phyloP scores from a whole-genome alignment of 2,329 filamentous ascomycete species.

The Pseudogymnoascus sp. region DNA sequence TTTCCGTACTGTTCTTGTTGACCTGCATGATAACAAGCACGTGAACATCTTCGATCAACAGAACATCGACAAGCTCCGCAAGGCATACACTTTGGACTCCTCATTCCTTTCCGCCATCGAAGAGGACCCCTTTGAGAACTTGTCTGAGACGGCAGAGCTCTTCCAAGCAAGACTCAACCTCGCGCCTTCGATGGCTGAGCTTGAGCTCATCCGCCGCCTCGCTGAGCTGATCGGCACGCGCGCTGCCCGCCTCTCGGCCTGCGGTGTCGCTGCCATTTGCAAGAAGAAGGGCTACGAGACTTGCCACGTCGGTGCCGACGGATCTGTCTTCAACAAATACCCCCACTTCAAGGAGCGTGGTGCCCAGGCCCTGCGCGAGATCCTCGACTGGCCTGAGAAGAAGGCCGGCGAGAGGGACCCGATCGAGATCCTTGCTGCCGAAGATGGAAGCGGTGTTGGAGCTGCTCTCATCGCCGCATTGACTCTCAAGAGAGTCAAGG shows the following conservation, averaged over 20 bases:
- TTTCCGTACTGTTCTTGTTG: conserved; percentile 79
- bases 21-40: conserved; percentile 72
- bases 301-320: conserved; percentile 93
- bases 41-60: conserved; percentile 75
- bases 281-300: conserved; percentile 86
- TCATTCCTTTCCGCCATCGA: conserved; percentile 92
- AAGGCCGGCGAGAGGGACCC: conserved; percentile 71
- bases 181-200: conserved; percentile 64
- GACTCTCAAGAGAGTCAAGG: conserved; percentile 57
- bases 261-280: conserved; percentile 91
- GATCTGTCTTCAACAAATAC: conserved; percentile 98
- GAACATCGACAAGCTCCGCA: conserved; percentile 71
- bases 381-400: conserved; percentile 85
- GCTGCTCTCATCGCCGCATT: conserved; percentile 83
- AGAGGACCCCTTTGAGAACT: conserved; percentile 93
- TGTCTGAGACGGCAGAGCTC: conserved; percentile 78
- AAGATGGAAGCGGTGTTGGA: conserved; percentile 96
- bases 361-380: conserved; percentile 83
- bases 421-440: conserved; percentile 78
- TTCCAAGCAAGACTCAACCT: conserved; percentile 73
- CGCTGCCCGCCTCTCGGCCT: conserved; percentile 84
- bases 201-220: conserved; percentile 81
- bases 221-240: conserved; percentile 93
- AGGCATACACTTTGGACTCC: conserved; percentile 82
- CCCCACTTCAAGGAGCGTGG: conserved; percentile 94